Evolutionary conservation across 495 filamentous ascomycete genomes (phyloP).

Genomic region (Lasiosphaeria ovina): DNA sequence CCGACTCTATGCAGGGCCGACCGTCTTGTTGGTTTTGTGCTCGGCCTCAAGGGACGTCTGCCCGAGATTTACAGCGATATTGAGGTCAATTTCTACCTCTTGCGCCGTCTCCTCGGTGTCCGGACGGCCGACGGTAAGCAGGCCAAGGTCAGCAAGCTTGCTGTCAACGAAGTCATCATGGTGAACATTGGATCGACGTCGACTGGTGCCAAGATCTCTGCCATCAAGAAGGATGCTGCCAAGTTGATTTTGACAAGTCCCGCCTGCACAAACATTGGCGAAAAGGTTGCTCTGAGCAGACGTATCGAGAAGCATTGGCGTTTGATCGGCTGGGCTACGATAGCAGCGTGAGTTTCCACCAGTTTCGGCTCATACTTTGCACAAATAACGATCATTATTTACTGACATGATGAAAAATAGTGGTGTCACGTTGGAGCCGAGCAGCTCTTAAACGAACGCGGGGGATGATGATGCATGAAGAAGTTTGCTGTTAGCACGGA

Average conservation of each 20-base stretch:
- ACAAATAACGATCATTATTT: not conserved
- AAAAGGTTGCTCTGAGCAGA: constrained; percentile 94
- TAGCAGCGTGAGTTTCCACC: constrained; percentile 52
- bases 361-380: not conserved
- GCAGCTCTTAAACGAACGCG: constrained; percentile 22
- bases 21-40: constrained; percentile 96
- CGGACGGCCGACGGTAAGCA: constrained; percentile 98
- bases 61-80: constrained; percentile 96
- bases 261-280: constrained; percentile 88
- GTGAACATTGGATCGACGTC: constrained; percentile 98
- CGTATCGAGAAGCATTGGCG: constrained; percentile 99
- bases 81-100: constrained; percentile 98
- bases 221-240: constrained; percentile 94
- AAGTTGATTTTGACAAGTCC: constrained; percentile 77
- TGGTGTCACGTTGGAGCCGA: constrained; percentile 46
- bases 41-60: constrained; percentile 86
- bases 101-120: constrained; percentile 90
- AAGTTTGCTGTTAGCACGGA: not conserved
- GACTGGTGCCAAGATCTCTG: constrained; percentile 90
- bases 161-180: constrained; percentile 98
- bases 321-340: constrained; percentile 95
- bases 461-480: constrained; percentile 17
- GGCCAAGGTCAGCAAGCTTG: constrained; percentile 94
- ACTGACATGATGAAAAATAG: constrained; percentile 21
- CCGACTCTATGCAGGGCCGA: constrained; percentile 97